Conservation (phyloP, 441 rosid species). For the Populus tomentosa region DNA sequence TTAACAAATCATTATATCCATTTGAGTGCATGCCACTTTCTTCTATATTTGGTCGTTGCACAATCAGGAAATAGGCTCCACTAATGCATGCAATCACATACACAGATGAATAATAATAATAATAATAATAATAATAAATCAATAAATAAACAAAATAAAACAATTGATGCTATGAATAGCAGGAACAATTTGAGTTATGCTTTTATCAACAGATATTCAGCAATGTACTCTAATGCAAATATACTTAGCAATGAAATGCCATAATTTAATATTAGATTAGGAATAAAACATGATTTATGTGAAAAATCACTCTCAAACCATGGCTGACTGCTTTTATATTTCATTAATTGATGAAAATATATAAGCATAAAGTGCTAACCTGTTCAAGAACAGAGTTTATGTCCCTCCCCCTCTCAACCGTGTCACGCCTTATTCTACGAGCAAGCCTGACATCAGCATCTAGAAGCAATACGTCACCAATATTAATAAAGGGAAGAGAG, state of each 20-base stretch:
- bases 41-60: background rate
- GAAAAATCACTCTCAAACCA: background rate
- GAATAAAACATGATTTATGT: background rate
- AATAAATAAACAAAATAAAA: no score
- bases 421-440: slow-evolving; percentile 90
- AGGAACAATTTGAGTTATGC: background rate
- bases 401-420: slow-evolving; percentile 89
- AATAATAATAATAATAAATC: no score
- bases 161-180: background rate
- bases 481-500: slow-evolving; percentile 6
- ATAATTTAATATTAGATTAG: background rate
- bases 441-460: slow-evolving; percentile 99
- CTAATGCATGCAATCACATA: background rate
- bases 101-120: no score
- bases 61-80: background rate
- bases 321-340: background rate
- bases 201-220: no score
- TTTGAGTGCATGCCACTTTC: background rate
- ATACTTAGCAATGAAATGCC: background rate
- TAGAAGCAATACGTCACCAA: slow-evolving; percentile 31
- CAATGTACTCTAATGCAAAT: background rate
- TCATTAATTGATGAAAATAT: background rate
- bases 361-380: slow-evolving; percentile 29
- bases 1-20: background rate
- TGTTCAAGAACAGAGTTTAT: slow-evolving; percentile 87